Conservation (phyloP, 768 basidiomycete species). For the Xerocomus spinulosus region DNA sequence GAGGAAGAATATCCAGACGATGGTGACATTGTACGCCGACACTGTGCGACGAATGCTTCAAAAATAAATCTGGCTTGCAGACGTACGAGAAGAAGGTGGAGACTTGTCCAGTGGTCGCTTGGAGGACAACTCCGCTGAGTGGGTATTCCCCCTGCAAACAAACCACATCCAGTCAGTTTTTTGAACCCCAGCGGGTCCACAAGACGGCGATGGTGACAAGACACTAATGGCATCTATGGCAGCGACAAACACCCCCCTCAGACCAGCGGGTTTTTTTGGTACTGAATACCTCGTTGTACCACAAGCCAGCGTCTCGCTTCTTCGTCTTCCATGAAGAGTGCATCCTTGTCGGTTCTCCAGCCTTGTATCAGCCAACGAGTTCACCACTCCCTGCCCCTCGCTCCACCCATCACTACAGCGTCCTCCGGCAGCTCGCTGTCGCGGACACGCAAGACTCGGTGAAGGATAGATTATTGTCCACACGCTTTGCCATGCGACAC, state of each 20-base stretch:
- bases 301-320: neutral
- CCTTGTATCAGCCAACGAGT: neutral
- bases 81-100: too few relatives aligned
- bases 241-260: too few relatives aligned
- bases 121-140: neutral
- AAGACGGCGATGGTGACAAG: too few relatives aligned
- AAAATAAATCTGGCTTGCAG: too few relatives aligned
- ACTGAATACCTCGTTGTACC: neutral
- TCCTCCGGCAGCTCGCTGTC: neutral
- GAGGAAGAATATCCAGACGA: too few relatives aligned
- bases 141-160: too few relatives aligned
- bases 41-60: constrained; percentile 6
- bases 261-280: too few relatives aligned
- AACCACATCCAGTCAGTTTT: too few relatives aligned
- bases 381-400: neutral
- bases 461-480: constrained; percentile 47
- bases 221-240: too few relatives aligned
- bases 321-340: too few relatives aligned
- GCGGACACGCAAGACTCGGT: constrained; percentile 55
- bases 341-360: constrained; percentile 2
- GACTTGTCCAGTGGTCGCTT: too few relatives aligned
- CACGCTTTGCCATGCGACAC: constrained; percentile 42
- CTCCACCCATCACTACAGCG: neutral
- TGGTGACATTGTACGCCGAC: too few relatives aligned
- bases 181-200: neutral